Evolutionary conservation across 2,329 filamentous ascomycete species (phyloP).

Genomic region (Colletotrichum phormii): DNA sequence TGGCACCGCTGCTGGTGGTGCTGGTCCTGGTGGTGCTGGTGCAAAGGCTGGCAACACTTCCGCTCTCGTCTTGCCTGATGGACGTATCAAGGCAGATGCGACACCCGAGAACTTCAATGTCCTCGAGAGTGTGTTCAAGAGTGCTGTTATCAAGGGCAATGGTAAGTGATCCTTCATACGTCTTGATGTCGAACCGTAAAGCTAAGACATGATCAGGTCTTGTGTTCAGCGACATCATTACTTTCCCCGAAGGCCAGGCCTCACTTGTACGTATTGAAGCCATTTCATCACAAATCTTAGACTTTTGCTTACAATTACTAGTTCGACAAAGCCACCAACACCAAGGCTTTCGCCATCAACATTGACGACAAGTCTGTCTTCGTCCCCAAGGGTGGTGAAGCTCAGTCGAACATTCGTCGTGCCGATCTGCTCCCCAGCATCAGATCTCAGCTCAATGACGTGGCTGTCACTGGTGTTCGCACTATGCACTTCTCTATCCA

Average conservation of each 20-base stretch:
- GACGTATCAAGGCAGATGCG: constrained; percentile 38
- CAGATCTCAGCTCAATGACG: constrained; percentile 50
- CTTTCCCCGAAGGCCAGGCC: constrained; percentile 31
- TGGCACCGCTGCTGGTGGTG: neutral
- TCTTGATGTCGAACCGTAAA: too few species aligned
- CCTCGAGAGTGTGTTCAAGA: constrained; percentile 39
- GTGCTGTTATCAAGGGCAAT: constrained; percentile 42
- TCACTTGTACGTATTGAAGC: constrained; percentile 21
- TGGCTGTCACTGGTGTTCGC: constrained; percentile 54
- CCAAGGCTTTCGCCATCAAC: constrained; percentile 39
- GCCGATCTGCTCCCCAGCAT: constrained; percentile 56
- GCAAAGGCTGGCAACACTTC: neutral
- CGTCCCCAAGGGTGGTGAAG: constrained; percentile 44
- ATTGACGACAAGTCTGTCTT: constrained; percentile 56
- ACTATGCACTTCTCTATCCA: constrained; percentile 60
- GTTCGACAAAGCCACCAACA: constrained; percentile 37
- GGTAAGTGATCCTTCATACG: constrained; percentile 11
- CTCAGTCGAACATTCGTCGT: constrained; percentile 57
- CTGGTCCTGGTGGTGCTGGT: neutral
- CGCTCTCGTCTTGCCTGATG: constrained; percentile 37
- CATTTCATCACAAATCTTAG: neutral
- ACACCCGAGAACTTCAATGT: constrained; percentile 40
- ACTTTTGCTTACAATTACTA: neutral
- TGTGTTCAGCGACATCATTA: constrained; percentile 35
- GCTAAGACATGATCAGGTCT: constrained; percentile 14